Conservation (phyloP, 768 basidiomycete species). For the Chlorophyllum brunneum region DNA sequence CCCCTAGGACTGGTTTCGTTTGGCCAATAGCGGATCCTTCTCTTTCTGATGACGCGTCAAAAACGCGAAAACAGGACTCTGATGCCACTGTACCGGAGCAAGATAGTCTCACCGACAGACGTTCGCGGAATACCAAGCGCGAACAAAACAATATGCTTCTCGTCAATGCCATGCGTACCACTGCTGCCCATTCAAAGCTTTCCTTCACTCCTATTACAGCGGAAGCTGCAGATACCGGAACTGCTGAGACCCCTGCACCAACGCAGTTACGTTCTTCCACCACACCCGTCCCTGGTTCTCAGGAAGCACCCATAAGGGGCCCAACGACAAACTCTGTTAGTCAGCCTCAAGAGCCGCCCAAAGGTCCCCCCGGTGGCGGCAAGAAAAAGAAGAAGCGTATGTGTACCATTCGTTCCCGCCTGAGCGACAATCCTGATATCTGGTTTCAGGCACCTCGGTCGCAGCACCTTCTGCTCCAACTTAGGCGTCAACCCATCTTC, state of each 20-base stretch:
- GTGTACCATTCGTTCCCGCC: slow-evolving; percentile 22
- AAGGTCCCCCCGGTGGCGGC: slow-evolving; percentile 45
- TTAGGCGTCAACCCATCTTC: slow-evolving; percentile 16
- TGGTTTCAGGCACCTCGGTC: slow-evolving; percentile 32
- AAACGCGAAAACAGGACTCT: slow-evolving; percentile 12
- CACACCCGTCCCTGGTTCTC: slow-evolving; percentile 37
- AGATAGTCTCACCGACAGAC: slow-evolving; percentile 16
- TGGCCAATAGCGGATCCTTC: slow-evolving; percentile 77
- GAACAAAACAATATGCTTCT: slow-evolving; percentile 68
- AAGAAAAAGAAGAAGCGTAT: slow-evolving; percentile 79
- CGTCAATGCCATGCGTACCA: slow-evolving; percentile 76
- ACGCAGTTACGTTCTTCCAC: slow-evolving; percentile 31
- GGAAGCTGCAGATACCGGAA: slow-evolving; percentile 22
- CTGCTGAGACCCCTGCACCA: slow-evolving; percentile 29
- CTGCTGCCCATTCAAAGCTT: slow-evolving; percentile 64
- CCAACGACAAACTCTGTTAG: slow-evolving; percentile 25
- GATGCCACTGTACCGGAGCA: slow-evolving; percentile 10
- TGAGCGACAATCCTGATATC: slow-evolving; percentile 2
- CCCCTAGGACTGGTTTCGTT: slow-evolving; percentile 76
- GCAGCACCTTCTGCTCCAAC: slow-evolving; percentile 29
- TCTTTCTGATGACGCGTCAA: slow-evolving; percentile 20
- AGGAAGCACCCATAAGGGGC: slow-evolving; percentile 28
- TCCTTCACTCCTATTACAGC: slow-evolving; percentile 40
- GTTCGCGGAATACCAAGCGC: slow-evolving; percentile 38
- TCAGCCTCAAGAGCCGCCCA: slow-evolving; percentile 41